Percentiles rank a stretch among this genome's conserved stretches.
These are phyloP conservation scores for Aspergillus amoenus DNA, from an alignment of 2,329 filamentous ascomycete species.

Conservation along the genomic window DNA sequence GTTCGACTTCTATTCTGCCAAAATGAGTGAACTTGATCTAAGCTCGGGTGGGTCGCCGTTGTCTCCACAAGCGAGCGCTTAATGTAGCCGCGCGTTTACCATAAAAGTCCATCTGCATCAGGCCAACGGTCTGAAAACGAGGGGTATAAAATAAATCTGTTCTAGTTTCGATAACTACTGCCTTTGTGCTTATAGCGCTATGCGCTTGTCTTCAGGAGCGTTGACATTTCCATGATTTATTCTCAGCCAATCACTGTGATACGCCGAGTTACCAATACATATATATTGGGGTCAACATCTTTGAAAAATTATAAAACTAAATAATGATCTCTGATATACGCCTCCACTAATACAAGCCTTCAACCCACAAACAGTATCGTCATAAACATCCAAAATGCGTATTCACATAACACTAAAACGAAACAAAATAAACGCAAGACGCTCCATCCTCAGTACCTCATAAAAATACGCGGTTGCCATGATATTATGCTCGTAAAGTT, in stretches of 20 bases:
- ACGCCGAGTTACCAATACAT: too few relatives aligned
- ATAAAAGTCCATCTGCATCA: background rate
- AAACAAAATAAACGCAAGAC: constrained; percentile 7
- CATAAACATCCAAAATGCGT: constrained; percentile 16
- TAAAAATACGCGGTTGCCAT: constrained; percentile 15
- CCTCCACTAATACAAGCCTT: constrained; percentile 3
- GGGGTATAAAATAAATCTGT: background rate
- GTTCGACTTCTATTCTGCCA: constrained; percentile 15
- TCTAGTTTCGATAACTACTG: background rate
- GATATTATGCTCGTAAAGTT: constrained; percentile 18
- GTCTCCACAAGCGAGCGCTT: constrained; percentile 27
- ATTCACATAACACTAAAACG: constrained; percentile 17
- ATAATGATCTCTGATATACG: constrained; percentile 5
- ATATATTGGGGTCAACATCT: too few relatives aligned
- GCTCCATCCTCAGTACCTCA: constrained; percentile 8
- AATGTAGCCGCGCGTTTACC: constrained; percentile 25
- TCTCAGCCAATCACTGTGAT: too few relatives aligned
- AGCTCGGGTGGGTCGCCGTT: constrained; percentile 21
- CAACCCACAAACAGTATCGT: constrained; percentile 7
- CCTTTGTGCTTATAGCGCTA: too few relatives aligned
- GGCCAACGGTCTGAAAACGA: background rate
- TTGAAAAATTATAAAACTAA: background rate
- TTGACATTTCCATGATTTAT: too few relatives aligned
- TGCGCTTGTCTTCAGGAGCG: too few relatives aligned
- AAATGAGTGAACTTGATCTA: constrained; percentile 20